Evolutionary conservation across 441 rosid genomes (phyloP), one percentile per base, ranked within the genome.

Genomic region (Mallotus repandus): DNA sequence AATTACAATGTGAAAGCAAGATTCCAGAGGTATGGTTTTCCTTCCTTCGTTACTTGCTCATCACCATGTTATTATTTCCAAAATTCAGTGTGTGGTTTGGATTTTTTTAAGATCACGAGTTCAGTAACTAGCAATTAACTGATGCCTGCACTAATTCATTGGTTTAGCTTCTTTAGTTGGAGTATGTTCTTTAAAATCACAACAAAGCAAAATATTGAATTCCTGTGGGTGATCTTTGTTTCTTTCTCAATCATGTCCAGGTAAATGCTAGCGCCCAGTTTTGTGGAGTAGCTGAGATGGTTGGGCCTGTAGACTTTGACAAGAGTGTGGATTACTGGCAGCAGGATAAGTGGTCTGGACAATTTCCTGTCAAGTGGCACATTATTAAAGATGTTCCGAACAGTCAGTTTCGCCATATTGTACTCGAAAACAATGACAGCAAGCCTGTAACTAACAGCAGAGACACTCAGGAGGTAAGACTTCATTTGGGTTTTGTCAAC

Each of bases 241-340:
- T 65, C 7, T 35, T 50, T 56, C 72, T 76, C 55, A 32, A 56
- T 32, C 38, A 12, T 45, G 15, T 70, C 45, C 85, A 94, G 98
- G 98, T 94, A 61, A 94, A 94, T 83, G 96, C 96, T 14, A 94
- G 98, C 63, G 97, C 96, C 72, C 93, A 90, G 83, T 94, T 94
- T 82, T 94, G 98, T 75, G 98, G 98, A 64, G 88, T 91, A 63
- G 96, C 97, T 11, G 97, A 94, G 90, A 94, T 94, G 98, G 77
- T 85, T 64, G 96, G 94, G 69, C 88, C 93, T 10, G 97, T 94
- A 78, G 91, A 93, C 78, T 91, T 89, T 48, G 84, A 81, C 69
- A 87, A 78, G 78, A 91, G 87, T 76, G 89, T 93, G 89, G 94
- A 90, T 77, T 93, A 89, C 84, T 93, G 98, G 98, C 98, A 90